Conservation (phyloP, 148 eudicot species). For the Camellia sinensis region DNA sequence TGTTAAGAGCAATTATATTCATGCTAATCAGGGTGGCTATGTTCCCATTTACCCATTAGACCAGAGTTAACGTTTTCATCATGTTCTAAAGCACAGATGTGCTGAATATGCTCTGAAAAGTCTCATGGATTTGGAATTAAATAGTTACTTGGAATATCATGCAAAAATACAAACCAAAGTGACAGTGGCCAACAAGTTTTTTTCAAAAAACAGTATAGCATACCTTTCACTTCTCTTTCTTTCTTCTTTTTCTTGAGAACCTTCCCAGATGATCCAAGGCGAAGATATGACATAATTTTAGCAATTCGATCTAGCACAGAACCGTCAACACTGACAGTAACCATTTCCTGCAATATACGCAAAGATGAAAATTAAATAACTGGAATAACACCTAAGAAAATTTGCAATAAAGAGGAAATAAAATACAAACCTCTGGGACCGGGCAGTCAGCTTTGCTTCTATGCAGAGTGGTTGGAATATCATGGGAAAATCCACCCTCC, state of each 20-base stretch:
- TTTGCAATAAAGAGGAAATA: not conserved
- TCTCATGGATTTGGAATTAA: not conserved
- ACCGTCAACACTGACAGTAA: constrained; percentile 93
- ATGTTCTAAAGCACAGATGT: not conserved
- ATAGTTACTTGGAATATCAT: not conserved
- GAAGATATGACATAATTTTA: constrained; percentile 95
- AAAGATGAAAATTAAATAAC: constrained; percentile 15
- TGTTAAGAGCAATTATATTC: not conserved
- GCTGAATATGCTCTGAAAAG: not conserved
- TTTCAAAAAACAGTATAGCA: not conserved
- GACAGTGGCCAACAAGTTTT: not conserved
- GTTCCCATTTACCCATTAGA: not conserved
- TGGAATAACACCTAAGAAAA: not conserved
- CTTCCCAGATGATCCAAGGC: constrained; percentile 97
- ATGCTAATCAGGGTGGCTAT: constrained; percentile 1
- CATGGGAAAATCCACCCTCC: constrained; percentile 86
- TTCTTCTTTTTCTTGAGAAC: constrained; percentile 96
- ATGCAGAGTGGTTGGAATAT: constrained; percentile 93
- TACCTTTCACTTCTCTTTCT: constrained; percentile 84
- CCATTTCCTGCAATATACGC: constrained; percentile 73
- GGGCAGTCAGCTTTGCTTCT: constrained; percentile 99
- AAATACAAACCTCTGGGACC: constrained; percentile 70
- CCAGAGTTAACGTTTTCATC: not conserved
- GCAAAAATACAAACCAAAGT: constrained; percentile 7
- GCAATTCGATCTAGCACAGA: constrained; percentile 93